Evolutionary conservation across 1,284 basidiomycete genomes (phyloP), one percentile per base, ranked within the genome.

Genomic region (Marasmius fiardii): DNA sequence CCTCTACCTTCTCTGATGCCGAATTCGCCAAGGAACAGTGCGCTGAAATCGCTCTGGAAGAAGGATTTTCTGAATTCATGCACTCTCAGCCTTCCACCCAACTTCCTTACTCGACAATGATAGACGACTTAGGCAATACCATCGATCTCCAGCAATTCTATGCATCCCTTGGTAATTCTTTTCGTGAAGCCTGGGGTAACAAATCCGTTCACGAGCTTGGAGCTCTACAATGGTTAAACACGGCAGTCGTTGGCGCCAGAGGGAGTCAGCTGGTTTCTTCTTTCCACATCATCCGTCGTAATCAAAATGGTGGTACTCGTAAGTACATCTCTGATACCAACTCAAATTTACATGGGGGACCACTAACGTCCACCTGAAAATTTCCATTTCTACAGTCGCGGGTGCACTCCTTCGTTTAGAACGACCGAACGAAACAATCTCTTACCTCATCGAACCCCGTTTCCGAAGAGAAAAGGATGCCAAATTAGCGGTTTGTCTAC

Each of bases 231-330:
- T 55, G 58, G 26, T 47, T 63, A 14, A 58, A 63, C 24, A 43
- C 20, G 37, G 53, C 56, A 14, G 34, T 58, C n/a, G 44, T 53
- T 31, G 41, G 56, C 35, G 57, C 52, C 4, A 56, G 58, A 20
- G 55, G 57, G 11, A 43, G 37, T 33, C 39, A 20, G 4, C 4
- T 49, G 26, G 31, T 31, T 11, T 26, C n/a, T 20, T 26, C 47
- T 18, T 49, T 49, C 7, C 31, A 31, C 24, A 11, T 33, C 26
- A 33, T 49, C 16, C 47, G 31, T 1, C n/a, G 31, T 16, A 49
- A 31, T 31, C n/a, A n/a, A n/a, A 10, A 33, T n/a, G 31, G 31
- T 12, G 47, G 33, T 16, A 26, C 28, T 31, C 47, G 47, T 49
- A 31, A 49, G 24, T 16, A 5, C 16, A n/a, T n/a, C n/a, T n/a